Percentiles rank a stretch among this genome's conserved stretches.
These are phyloP conservation scores for Auriscalpium orientale DNA, from an alignment of 768 basidiomycete species.

Conservation along the genomic window DNA sequence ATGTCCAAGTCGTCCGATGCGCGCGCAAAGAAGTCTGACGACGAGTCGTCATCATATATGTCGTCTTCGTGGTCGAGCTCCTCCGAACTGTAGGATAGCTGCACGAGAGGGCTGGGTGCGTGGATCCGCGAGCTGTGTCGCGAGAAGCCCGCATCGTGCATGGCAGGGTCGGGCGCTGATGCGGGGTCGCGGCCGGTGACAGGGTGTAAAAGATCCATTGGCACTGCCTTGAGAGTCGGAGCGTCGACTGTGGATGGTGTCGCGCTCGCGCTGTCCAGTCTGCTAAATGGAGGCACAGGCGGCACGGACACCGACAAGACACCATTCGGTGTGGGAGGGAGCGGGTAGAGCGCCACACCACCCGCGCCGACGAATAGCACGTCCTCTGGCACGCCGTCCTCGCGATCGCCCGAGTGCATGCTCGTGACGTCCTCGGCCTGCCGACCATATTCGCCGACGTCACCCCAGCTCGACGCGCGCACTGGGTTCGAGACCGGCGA, in stretches of 20 bases:
- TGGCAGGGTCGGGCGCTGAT: not conserved
- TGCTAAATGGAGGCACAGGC: not conserved
- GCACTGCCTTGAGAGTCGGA: not conserved
- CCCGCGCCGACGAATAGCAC: slow-evolving; percentile 15
- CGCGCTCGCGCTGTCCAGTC: not conserved
- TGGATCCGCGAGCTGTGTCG: slow-evolving; percentile 1
- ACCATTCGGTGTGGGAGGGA: slow-evolving; percentile 12
- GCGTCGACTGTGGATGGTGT: not conserved
- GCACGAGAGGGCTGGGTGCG: slow-evolving; percentile 7
- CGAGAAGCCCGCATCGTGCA: not conserved
- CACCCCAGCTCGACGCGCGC: slow-evolving; percentile 17
- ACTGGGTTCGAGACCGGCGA: not conserved
- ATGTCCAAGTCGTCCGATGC: slow-evolving; percentile 10
- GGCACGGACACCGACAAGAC: slow-evolving; percentile 6
- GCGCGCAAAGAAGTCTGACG: slow-evolving; percentile 14
- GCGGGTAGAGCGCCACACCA: slow-evolving; percentile 7
- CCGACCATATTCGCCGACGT: slow-evolving; percentile 12
- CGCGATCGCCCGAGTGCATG: slow-evolving; percentile 12
- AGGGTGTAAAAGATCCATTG: not conserved
- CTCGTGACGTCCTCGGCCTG: slow-evolving; percentile 5
- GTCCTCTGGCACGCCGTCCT: slow-evolving; percentile 11
- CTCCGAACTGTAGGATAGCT: slow-evolving; percentile 9
- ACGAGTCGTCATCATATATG: slow-evolving; percentile 10
- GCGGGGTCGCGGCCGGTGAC: not conserved
- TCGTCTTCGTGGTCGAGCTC: not conserved